Conservation (phyloP, 2,329 filamentous ascomycete genomes). For the Cytospora schulzeri region DNA sequence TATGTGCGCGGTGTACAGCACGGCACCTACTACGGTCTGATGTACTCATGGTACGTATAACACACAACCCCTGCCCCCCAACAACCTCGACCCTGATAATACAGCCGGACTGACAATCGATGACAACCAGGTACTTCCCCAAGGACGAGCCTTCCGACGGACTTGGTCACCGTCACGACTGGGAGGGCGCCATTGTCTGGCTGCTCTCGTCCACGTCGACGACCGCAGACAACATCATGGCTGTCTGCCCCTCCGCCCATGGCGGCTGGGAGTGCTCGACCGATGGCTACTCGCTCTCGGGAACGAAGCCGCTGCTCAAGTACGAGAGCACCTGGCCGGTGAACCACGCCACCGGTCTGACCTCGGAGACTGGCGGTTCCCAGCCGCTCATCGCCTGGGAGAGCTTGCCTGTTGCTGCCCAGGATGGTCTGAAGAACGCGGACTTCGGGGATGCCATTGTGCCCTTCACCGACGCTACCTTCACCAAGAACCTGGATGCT, state of each 20-base stretch:
- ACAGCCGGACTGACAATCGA: not conserved
- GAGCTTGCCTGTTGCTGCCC: constrained; percentile 38
- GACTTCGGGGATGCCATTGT: constrained; percentile 40
- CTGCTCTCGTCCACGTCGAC: constrained; percentile 34
- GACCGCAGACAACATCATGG: constrained; percentile 37
- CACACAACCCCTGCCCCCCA: too few relatives aligned
- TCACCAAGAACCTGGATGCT: constrained; percentile 15
- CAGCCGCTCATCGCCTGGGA: constrained; percentile 49
- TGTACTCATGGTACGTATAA: constrained; percentile 39
- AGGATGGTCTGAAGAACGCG: constrained; percentile 39
- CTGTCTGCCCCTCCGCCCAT: constrained; percentile 42
- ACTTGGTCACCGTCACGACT: constrained; percentile 43
- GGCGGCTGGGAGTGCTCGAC: constrained; percentile 35
- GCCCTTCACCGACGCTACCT: constrained; percentile 23
- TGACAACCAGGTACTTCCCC: constrained; percentile 43
- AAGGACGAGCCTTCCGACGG: constrained; percentile 45
- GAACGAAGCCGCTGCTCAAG: constrained; percentile 35
- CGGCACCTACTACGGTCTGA: constrained; percentile 38
- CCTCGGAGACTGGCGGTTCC: constrained; percentile 38
- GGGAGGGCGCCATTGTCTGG: constrained; percentile 40
- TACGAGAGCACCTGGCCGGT: constrained; percentile 38
- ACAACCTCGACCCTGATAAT: not conserved
- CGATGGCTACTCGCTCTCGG: constrained; percentile 22
- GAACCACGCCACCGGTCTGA: constrained; percentile 43
- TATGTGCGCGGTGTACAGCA: constrained; percentile 39